Base-by-base conservation (phyloP, 805 yeast species). In the Lachancea nothofagi region DNA sequence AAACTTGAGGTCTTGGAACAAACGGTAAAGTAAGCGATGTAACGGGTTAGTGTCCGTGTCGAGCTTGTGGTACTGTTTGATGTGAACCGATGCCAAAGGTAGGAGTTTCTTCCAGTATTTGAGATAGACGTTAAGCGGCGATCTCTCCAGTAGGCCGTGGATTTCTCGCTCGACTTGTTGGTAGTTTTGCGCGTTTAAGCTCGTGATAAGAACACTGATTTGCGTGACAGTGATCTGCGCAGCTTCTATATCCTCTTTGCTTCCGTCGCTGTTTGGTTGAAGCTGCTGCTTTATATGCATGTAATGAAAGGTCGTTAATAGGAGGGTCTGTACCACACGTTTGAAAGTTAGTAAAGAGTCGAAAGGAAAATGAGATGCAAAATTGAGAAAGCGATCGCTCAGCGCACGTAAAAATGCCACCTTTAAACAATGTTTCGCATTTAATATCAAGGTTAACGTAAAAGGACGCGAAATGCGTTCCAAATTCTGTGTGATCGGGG, bases 61-160 rank as follows among this genome's bases (percentile, higher is more conserved):
- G 25, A 55, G 45, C 23, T 36, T 34, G 32, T 44, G 46, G 12
- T 36, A 12, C 18, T 33, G 21, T 33, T 48, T 49, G 27, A 55
- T 53, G 40, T 48, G 50, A 23, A 39, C 35, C 8, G 55, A 46
- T 15, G 50, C 46, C 32, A 55, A 46, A n/a, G 46, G 38, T 31
- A 59, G 31, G 33, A 56, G 44, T 40, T 42, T 51, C 25, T 45
- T 46, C 64, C 64, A 59, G 45, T 51, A 55, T 36, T 44, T 50
- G 26, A 54, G 31, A 39, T 52, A 47, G n/a, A 50, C 51, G 23
- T 38, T 23, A 13, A 27, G 36, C 6, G 51, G 36, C 7, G 61
- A 51, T 32, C 49, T 52, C 29, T 53, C 50, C 33, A 59, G 29
- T n/a, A 55, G 34, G 37, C 35, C 46, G 25, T 43, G 34, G 29